Evolutionary conservation across 2,329 filamentous ascomycete genomes (phyloP), one percentile per base, ranked within the genome.

Genomic region (Diaporthe amygdali): DNA sequence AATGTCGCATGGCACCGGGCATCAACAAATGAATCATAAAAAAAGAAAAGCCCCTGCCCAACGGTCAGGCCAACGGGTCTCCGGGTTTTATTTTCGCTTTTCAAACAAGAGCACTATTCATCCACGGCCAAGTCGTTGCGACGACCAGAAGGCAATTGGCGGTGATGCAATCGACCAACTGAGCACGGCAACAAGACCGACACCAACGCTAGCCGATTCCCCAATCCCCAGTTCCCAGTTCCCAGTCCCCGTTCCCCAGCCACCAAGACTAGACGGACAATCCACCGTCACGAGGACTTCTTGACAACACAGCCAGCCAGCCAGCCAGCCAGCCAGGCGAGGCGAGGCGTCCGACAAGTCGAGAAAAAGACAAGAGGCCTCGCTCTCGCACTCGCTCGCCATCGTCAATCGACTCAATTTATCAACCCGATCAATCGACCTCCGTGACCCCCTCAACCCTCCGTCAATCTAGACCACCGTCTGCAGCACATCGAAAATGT

Each of bases 401-500:
- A 39, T 39, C n/a, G n/a, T n/a, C n/a, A n/a, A n/a, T n/a, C n/a
- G n/a, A n/a, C n/a, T n/a, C n/a, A n/a, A n/a, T n/a, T n/a, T n/a
- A n/a, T n/a, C n/a, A 39, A 8, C 14, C 27, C 14, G n/a, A 12
- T 12, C 44, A 46, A 64, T 64, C 37, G 30, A 30, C n/a, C 27
- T 34, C 44, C 39, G 20, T n/a, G 6, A 9, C 44, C 59, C 25
- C 39, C 20, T 5, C 20, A 32, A 34, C 59, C 15, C 12, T 27
- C 34, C 4, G 34, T 27, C 34, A 22, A 25, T 25, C 54, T 22
- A 34, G 34, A 59, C 20, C 41, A 25, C 27, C n/a, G n/a, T 34
- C 59, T 27, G 44, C 30, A 66, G 41, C 41, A 59, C 68, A 15
- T 74, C 59, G 56, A 74, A 71, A 27, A 76, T 77, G 74, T 73